Percentiles rank a stretch among this genome's conserved stretches.
These are phyloP conservation scores for Claviceps spartinae DNA, from an alignment of 2,329 filamentous ascomycete genomes.

Conservation along the genomic window DNA sequence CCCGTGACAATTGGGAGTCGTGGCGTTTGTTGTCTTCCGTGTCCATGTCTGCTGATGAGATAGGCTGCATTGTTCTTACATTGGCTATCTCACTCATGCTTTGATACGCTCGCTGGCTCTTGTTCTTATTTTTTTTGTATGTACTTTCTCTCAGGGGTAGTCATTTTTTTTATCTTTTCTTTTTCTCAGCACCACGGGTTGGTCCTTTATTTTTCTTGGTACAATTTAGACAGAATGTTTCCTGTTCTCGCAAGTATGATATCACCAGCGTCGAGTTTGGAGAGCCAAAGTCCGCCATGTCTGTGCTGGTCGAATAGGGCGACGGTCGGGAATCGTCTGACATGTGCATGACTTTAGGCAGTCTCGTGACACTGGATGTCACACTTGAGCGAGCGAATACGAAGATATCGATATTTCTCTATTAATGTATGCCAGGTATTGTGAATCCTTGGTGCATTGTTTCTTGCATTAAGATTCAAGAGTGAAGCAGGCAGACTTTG, in stretches of 20 bases:
- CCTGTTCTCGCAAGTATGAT: neutral
- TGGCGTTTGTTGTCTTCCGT: too few relatives aligned
- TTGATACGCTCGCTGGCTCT: too few relatives aligned
- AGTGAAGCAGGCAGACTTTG: too few relatives aligned
- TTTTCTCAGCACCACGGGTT: neutral
- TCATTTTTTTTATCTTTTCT: neutral
- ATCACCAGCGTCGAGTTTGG: neutral
- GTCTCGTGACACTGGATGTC: conserved; percentile 2
- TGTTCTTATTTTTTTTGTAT: too few relatives aligned
- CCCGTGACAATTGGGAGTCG: too few relatives aligned
- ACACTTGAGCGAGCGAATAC: neutral
- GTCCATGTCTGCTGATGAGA: too few relatives aligned
- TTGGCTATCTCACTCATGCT: too few relatives aligned
- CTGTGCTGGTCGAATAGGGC: conserved; percentile 1
- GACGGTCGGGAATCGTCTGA: conserved; percentile 4
- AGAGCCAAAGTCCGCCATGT: neutral
- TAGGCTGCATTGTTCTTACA: too few relatives aligned
- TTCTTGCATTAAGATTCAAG: too few relatives aligned
- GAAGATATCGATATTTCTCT: neutral
- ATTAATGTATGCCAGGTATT: neutral
- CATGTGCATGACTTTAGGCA: neutral
- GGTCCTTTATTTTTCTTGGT: too few relatives aligned
- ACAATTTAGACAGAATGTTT: too few relatives aligned
- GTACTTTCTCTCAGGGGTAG: too few relatives aligned
- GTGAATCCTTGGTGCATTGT: neutral